Evolutionary conservation across 1,284 basidiomycete genomes (phyloP).

Genomic region (Irpex sp.): DNA sequence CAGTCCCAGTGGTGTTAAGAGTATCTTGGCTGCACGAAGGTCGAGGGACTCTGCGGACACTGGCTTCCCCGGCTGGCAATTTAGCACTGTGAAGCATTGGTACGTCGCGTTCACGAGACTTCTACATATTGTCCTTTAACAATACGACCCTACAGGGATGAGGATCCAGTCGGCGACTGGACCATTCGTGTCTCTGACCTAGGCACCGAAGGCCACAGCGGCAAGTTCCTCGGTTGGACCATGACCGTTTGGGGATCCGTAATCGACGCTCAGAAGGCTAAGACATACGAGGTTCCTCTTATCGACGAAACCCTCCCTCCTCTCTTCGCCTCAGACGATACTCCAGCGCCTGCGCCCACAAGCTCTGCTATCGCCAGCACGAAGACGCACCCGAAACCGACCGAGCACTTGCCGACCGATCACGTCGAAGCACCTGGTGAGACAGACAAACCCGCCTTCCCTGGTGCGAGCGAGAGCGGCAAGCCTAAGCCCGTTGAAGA

Average conservation of each 20-base stretch:
- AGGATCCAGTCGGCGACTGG: conserved; percentile 93
- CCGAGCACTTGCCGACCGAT: conserved; percentile 82
- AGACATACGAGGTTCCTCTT: conserved; percentile 61
- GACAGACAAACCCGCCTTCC: conserved; percentile 63
- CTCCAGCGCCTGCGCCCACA: conserved; percentile 29
- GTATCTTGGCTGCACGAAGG: conserved; percentile 78
- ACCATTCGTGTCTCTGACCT: conserved; percentile 84
- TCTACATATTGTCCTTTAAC: conserved; percentile 16
- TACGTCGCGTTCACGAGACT: conserved; percentile 34
- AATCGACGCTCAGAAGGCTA: conserved; percentile 69
- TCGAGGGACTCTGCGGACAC: conserved; percentile 62
- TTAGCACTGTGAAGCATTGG: conserved; percentile 99
- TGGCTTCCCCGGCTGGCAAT: conserved; percentile 93
- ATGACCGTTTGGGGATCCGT: conserved; percentile 94
- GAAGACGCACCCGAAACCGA: conserved; percentile 81
- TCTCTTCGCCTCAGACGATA: conserved; percentile 3
- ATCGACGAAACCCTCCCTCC: conserved; percentile 57
- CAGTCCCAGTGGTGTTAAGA: conserved; percentile 86
- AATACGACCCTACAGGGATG: conserved; percentile 61
- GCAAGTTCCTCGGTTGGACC: conserved; percentile 88
- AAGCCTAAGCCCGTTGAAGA: conserved; percentile 30
- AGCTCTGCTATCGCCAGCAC: conserved; percentile 41
- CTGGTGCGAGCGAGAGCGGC: conserved; percentile 25
- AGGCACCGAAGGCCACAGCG: conserved; percentile 52
- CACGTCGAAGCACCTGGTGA: conserved; percentile 74